Conservation (phyloP, 2,329 filamentous ascomycete species). For the Coniochaeta ligniaria region DNA sequence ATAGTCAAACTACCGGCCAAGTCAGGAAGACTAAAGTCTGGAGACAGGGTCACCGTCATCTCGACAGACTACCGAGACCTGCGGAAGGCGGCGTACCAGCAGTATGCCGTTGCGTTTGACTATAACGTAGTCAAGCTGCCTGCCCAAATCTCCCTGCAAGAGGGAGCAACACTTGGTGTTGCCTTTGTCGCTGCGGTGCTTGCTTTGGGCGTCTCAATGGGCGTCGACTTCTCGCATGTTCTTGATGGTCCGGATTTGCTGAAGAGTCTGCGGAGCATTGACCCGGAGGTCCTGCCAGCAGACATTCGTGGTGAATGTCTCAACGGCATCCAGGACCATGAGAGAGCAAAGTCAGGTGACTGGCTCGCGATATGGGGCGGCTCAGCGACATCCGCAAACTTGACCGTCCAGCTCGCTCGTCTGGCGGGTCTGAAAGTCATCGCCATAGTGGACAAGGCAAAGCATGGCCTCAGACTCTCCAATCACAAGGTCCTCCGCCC, state of each 20-base stretch:
- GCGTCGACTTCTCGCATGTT: constrained; percentile 52
- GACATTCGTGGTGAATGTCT: constrained; percentile 61
- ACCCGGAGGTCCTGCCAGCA: constrained; percentile 40
- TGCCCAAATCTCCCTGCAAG: constrained; percentile 38
- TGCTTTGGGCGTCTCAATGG: constrained; percentile 62
- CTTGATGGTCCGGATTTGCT: constrained; percentile 53
- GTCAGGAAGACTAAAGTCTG: constrained; percentile 12
- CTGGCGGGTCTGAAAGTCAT: constrained; percentile 59
- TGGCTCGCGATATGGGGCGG: constrained; percentile 72
- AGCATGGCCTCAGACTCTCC: constrained; percentile 54
- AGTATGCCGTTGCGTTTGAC: constrained; percentile 58
- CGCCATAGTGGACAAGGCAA: constrained; percentile 58
- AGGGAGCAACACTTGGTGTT: constrained; percentile 59
- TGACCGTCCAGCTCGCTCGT: constrained; percentile 61
- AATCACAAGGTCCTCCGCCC: constrained; percentile 34
- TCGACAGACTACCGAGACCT: constrained; percentile 69
- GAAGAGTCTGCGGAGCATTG: constrained; percentile 37
- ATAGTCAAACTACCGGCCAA: constrained; percentile 37
- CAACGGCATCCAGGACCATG: constrained; percentile 38
- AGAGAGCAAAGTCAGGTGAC: constrained; percentile 53
- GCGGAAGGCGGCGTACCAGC: constrained; percentile 64
- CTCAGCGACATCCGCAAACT: constrained; percentile 62
- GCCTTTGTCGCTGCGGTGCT: constrained; percentile 64
- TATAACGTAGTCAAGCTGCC: constrained; percentile 61
- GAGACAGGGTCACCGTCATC: constrained; percentile 56